Percentiles rank a stretch among this genome's conserved stretches.
phyloP scores from a whole-genome alignment of 305 asterid species.

The Rubia tinctorum region DNA sequence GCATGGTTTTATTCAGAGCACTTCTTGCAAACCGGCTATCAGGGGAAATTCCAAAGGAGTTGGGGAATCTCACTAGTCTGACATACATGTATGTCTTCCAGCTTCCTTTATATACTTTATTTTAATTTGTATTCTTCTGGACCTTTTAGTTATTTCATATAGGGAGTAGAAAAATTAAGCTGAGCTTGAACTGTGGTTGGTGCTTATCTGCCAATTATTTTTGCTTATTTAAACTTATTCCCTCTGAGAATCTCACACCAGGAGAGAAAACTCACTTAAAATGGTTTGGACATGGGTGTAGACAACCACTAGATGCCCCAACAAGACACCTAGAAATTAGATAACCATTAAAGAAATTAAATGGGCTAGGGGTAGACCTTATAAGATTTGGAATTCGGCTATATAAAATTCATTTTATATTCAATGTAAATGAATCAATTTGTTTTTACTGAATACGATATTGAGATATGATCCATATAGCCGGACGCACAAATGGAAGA shows the following conservation, averaged over 20 bases:
- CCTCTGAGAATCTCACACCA: neutral
- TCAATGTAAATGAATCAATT: neutral
- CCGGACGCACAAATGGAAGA: neutral
- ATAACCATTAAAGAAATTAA: neutral
- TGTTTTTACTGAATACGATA: no score
- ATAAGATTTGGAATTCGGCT: no score
- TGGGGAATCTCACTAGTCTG: constrained; percentile 76
- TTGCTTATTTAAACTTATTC: neutral
- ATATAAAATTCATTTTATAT: no score
- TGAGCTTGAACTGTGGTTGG: neutral
- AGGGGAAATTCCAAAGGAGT: constrained; percentile 69
- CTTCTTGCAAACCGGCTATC: constrained; percentile 83
- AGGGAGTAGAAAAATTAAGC: constrained; percentile 1
- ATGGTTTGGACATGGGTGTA: no score
- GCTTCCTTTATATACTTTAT: constrained; percentile 6
- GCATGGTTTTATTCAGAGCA: constrained; percentile 54
- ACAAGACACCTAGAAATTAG: neutral
- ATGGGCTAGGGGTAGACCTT: neutral
- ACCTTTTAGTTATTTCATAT: constrained; percentile 13
- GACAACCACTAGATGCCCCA: no score
- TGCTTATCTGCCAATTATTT: neutral
- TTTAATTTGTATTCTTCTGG: neutral
- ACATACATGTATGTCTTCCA: constrained; percentile 66
- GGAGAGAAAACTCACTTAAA: no score
- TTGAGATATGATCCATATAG: neutral